Evolutionary conservation across 2,329 filamentous ascomycete genomes (phyloP).

Genomic region (Albifimbria verrucaria): DNA sequence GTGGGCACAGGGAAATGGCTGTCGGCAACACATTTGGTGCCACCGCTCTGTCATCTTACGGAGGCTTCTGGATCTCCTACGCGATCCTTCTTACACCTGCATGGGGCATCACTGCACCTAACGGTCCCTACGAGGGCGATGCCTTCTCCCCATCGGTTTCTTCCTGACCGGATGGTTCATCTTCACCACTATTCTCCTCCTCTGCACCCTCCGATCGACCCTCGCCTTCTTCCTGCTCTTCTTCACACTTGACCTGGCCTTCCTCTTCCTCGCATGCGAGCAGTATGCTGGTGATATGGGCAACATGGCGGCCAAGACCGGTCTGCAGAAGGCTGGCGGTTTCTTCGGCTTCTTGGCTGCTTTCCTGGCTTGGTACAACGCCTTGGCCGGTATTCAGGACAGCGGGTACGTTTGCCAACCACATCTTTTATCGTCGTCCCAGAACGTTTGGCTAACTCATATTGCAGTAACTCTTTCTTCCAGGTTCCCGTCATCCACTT

Average conservation of each 20-base stretch:
- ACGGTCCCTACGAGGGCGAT: conserved; percentile 44
- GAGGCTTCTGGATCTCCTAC: conserved; percentile 79
- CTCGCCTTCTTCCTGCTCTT: conserved; percentile 77
- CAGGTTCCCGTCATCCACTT: conserved; percentile 90
- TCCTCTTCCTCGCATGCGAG: conserved; percentile 66
- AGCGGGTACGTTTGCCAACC: conserved; percentile 46
- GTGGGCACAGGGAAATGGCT: conserved; percentile 84
- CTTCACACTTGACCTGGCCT: conserved; percentile 72
- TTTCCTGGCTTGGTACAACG: conserved; percentile 85
- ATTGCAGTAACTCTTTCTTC: conserved; percentile 76
- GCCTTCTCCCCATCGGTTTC: conserved; percentile 63
- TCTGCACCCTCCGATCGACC: conserved; percentile 74
- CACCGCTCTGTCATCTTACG: conserved; percentile 76
- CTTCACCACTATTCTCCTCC: conserved; percentile 71
- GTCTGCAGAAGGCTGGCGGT: conserved; percentile 68
- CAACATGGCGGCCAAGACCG: conserved; percentile 38
- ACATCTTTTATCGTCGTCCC: not conserved
- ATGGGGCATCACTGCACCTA: conserved; percentile 54
- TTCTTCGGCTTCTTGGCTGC: conserved; percentile 77
- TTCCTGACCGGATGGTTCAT: conserved; percentile 82
- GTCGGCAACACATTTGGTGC: conserved; percentile 86
- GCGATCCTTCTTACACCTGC: conserved; percentile 67
- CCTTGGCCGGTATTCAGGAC: conserved; percentile 77
- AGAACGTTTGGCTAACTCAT: conserved; percentile 28
- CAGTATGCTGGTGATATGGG: conserved; percentile 56